phyloP scores from a whole-genome alignment of 257 asterid genomes.

The Rhazya stricta region DNA sequence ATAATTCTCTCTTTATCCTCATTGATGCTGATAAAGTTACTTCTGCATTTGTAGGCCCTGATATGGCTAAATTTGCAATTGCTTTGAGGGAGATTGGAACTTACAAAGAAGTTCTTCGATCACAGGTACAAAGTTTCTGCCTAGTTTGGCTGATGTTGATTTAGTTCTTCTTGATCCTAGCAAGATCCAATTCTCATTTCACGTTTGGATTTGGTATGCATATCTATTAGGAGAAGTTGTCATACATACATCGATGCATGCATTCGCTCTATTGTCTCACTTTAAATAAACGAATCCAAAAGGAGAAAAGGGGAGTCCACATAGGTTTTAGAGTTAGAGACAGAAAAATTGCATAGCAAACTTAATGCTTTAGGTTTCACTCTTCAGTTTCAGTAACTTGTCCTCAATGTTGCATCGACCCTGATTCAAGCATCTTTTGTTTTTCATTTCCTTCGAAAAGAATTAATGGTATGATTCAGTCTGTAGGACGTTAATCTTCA shows the following conservation, averaged over 20 bases:
- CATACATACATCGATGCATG: background rate
- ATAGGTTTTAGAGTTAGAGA: background rate
- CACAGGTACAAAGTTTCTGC: slow-evolving; percentile 51
- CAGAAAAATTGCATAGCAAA: background rate
- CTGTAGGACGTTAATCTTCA: background rate
- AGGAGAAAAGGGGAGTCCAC: background rate
- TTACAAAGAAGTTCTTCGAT: slow-evolving; percentile 87
- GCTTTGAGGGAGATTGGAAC: slow-evolving; percentile 87
- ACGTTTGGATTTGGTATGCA: background rate
- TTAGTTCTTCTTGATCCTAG: background rate
- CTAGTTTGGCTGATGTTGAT: background rate
- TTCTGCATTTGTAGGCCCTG: slow-evolving; percentile 61
- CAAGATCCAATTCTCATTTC: background rate
- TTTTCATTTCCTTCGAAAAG: background rate
- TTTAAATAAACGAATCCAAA: background rate
- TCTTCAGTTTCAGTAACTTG: background rate
- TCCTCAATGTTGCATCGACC: background rate
- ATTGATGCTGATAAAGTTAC: slow-evolving; percentile 22
- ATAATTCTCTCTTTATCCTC: background rate
- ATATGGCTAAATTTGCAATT: slow-evolving; percentile 83
- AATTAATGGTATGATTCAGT: background rate
- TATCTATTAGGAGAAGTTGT: background rate
- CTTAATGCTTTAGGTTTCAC: background rate
- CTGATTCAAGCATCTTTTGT: background rate
- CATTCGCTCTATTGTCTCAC: background rate